phyloP scores from a whole-genome alignment of 345 rosid species.

The Arabis hirsuta region DNA sequence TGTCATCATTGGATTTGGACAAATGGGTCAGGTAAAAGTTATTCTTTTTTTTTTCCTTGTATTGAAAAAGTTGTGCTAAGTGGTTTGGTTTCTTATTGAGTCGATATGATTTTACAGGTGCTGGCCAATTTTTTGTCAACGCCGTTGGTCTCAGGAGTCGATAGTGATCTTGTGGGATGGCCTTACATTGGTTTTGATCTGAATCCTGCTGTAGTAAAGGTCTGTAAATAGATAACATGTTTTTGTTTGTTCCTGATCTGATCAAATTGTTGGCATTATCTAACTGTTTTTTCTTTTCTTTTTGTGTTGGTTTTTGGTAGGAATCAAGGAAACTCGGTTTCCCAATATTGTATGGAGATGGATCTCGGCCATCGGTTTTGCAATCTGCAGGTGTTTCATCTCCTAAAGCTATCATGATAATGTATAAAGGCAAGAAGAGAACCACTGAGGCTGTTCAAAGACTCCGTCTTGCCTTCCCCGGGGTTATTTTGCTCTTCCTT shows the following conservation, averaged over 20 bases:
- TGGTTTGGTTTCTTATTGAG: constrained; percentile 5
- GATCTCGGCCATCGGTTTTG: constrained; percentile 83
- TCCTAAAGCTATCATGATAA: constrained; percentile 93
- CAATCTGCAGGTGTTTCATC: constrained; percentile 85
- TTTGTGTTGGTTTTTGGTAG: constrained; percentile 42
- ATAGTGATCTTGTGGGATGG: constrained; percentile 63
- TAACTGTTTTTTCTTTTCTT: background rate
- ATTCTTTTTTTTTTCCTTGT: background rate
- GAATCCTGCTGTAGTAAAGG: constrained; percentile 90
- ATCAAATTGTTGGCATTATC: constrained; percentile 5
- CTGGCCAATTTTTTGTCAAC: constrained; percentile 90
- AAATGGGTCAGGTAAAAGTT: constrained; percentile 86
- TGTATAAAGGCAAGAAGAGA: constrained; percentile 82
- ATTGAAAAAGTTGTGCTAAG: background rate
- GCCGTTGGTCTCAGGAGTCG: constrained; percentile 76
- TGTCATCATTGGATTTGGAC: constrained; percentile 91
- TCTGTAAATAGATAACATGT: constrained; percentile 34
- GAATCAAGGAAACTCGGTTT: constrained; percentile 84
- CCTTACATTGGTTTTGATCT: constrained; percentile 93
- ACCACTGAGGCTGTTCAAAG: constrained; percentile 84
- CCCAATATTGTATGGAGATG: constrained; percentile 88
- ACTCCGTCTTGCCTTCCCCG: constrained; percentile 90
- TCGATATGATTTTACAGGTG: constrained; percentile 54
- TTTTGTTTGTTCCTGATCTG: constrained; percentile 4
- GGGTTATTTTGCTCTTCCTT: constrained; percentile 49